Evolutionary conservation across 2,329 filamentous ascomycete species (phyloP).

Genomic region (Colletotrichum costaricense): DNA sequence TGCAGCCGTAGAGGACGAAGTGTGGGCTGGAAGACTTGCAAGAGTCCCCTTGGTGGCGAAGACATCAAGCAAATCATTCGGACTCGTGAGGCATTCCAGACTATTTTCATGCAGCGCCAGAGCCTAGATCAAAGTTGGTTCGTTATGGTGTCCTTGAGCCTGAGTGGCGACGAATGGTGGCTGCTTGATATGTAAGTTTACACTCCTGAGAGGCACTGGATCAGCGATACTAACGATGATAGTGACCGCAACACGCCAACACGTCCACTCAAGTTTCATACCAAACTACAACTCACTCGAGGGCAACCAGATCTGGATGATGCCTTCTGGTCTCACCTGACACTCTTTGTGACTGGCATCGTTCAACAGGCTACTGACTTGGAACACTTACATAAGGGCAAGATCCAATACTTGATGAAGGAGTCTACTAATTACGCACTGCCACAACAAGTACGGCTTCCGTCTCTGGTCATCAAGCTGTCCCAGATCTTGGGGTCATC

Average conservation of each 20-base stretch:
- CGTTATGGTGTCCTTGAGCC: constrained; percentile 75
- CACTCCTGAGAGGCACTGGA: neutral
- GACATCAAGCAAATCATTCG: constrained; percentile 71
- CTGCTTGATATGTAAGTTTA: constrained; percentile 71
- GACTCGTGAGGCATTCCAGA: constrained; percentile 71
- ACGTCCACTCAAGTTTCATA: constrained; percentile 38
- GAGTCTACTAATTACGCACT: constrained; percentile 51
- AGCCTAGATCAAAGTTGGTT: constrained; percentile 82
- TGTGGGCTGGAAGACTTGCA: constrained; percentile 71
- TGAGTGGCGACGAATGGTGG: constrained; percentile 84
- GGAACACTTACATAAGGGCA: constrained; percentile 57
- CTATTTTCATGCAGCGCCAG: constrained; percentile 75
- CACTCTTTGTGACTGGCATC: constrained; percentile 61
- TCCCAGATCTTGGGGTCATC: constrained; percentile 51
- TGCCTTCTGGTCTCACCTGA: constrained; percentile 64
- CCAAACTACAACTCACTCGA: constrained; percentile 55
- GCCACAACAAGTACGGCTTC: constrained; percentile 57
- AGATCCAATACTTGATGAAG: constrained; percentile 52
- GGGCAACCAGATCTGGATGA: constrained; percentile 58
- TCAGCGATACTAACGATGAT: constrained; percentile 9
- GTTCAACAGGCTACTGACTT: constrained; percentile 63
- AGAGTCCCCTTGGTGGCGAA: constrained; percentile 62
- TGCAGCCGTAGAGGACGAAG: constrained; percentile 70
- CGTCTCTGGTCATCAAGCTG: constrained; percentile 60
- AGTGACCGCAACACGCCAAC: constrained; percentile 43